Conservation (phyloP, 202 grass and related monocot genomes). For the Panicum hallii region DNA sequence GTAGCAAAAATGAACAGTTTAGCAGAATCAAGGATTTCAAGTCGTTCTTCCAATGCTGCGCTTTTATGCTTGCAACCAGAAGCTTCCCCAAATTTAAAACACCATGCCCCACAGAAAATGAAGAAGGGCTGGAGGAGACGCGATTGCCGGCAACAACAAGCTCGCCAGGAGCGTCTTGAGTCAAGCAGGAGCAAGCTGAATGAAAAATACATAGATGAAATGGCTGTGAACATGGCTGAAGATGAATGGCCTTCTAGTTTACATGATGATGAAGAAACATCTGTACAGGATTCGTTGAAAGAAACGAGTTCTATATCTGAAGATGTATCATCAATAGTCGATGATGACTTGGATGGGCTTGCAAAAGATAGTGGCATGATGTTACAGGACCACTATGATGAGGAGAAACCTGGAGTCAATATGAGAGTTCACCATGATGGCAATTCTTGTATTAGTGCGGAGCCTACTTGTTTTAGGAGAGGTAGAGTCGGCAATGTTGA, state of each 20-base stretch:
- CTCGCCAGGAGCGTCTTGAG: slow-evolving; percentile 86
- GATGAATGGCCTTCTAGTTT: slow-evolving; percentile 56
- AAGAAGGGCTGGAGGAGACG: slow-evolving; percentile 86
- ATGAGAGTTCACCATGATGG: slow-evolving; percentile 42
- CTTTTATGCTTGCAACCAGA: slow-evolving; percentile 54
- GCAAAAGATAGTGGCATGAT: slow-evolving; percentile 60
- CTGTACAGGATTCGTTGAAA: slow-evolving; percentile 45
- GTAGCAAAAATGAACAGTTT: slow-evolving; percentile 17
- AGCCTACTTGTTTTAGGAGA: slow-evolving; percentile 48
- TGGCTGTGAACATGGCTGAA: slow-evolving; percentile 87
- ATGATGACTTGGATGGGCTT: slow-evolving; percentile 55
- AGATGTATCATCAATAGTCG: slow-evolving; percentile 54
- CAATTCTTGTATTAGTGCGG: slow-evolving; percentile 55
- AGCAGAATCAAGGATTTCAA: slow-evolving; percentile 28
- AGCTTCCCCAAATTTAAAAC: slow-evolving; percentile 59
- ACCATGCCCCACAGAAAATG: slow-evolving; percentile 60
- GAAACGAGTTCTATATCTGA: slow-evolving; percentile 54
- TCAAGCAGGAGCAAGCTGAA: slow-evolving; percentile 75
- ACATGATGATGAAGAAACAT: slow-evolving; percentile 51
- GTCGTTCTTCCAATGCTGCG: slow-evolving; percentile 24
- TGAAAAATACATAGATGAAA: slow-evolving; percentile 67
- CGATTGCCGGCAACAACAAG: slow-evolving; percentile 74
- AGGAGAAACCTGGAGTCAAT: slow-evolving; percentile 46
- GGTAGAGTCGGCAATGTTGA: slow-evolving; percentile 40
- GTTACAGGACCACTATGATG: slow-evolving; percentile 53